These are phyloP conservation scores for Neocatenulostroma microsporum DNA, from an alignment of 2,329 filamentous ascomycete species.

Conservation along the genomic window DNA sequence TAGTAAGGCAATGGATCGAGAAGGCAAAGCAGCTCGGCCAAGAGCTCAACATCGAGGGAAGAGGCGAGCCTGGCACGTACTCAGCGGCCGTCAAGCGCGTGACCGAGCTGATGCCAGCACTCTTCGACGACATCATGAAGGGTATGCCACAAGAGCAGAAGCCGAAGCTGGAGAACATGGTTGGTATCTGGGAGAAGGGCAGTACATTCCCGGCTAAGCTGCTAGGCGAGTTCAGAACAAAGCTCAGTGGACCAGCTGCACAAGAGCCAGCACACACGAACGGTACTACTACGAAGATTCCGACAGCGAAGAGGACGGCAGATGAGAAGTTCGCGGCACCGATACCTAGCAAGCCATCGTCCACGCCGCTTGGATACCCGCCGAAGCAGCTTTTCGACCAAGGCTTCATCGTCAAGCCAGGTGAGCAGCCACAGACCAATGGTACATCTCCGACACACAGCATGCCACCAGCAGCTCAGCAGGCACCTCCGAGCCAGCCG, in stretches of 20 bases:
- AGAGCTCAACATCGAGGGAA: constrained; percentile 54
- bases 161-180: constrained; percentile 91
- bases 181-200: constrained; percentile 97
- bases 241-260: constrained; percentile 17
- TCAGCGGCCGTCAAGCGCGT: constrained; percentile 93
- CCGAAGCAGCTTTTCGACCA: constrained; percentile 25
- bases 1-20: constrained; percentile 98
- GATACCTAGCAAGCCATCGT: constrained; percentile 21
- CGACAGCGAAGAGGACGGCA: constrained; percentile 10
- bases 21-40: constrained; percentile 83
- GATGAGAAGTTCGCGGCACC: constrained; percentile 26
- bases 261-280: constrained; percentile 9
- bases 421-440: constrained; percentile 11
- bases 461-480: constrained; percentile 3
- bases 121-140: constrained; percentile 93
- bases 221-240: constrained; percentile 76
- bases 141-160: constrained; percentile 90
- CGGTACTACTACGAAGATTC: constrained; percentile 11
- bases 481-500: constrained; percentile 6
- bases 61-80: constrained; percentile 83
- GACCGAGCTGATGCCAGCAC: constrained; percentile 82
- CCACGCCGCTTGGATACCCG: constrained; percentile 25
- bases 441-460: constrained; percentile 5
- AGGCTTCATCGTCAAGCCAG: constrained; percentile 20
- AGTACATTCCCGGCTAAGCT: constrained; percentile 78